Percentiles rank a stretch among this genome's conserved stretches.
Conservation (phyloP, 352 stramenopile genomes). For the Pythium plurisporium region DNA sequence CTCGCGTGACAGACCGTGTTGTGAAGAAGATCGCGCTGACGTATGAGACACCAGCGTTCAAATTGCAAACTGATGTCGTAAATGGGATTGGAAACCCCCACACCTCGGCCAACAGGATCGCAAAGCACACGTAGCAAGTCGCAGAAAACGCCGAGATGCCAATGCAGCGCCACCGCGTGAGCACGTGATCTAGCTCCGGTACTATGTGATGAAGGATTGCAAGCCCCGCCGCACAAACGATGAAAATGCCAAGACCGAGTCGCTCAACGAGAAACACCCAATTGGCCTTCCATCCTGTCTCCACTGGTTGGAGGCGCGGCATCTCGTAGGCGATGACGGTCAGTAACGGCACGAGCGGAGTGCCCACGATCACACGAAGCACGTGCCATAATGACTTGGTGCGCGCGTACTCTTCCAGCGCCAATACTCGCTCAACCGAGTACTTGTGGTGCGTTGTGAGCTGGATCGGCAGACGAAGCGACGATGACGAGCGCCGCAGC, state of each 20-base stretch:
- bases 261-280: slow-evolving; percentile 8
- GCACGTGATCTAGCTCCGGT: not conserved
- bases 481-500: not conserved
- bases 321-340: slow-evolving; percentile 9
- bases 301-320: not conserved
- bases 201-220: slow-evolving; percentile 2
- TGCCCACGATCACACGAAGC: not conserved
- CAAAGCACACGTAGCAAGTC: not conserved
- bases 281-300: slow-evolving; percentile 6
- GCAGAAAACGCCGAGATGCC: not conserved
- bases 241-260: not conserved
- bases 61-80: not conserved
- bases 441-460: slow-evolving; percentile 9
- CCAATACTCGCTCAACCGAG: slow-evolving; percentile 21
- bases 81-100: slow-evolving; percentile 14
- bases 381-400: slow-evolving; percentile 3
- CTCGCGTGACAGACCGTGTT: not conserved
- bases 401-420: slow-evolving; percentile 18
- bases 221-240: not conserved
- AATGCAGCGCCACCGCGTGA: not conserved
- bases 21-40: not conserved
- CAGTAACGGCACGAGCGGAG: not conserved
- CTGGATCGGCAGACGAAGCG: not conserved
- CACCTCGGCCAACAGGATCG: not conserved
- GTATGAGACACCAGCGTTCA: not conserved